phyloP scores from a whole-genome alignment of 2,329 filamentous ascomycete genomes.

The Neofusicoccum laricinum region DNA sequence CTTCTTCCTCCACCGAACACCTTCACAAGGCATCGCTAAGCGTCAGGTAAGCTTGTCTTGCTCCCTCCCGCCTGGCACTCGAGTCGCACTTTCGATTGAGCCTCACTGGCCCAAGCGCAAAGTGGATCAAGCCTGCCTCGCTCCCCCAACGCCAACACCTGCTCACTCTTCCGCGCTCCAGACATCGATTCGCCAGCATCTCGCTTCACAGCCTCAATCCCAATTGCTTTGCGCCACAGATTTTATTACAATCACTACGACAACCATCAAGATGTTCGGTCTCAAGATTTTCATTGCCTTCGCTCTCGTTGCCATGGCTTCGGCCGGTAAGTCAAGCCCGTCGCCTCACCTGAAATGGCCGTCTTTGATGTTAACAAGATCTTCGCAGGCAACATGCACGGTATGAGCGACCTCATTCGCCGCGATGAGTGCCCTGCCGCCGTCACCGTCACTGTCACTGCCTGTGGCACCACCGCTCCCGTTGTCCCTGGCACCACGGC shows the following conservation, averaged over 20 bases:
- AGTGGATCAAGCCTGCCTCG: no score
- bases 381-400: not conserved
- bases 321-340: not conserved
- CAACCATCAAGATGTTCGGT: constrained; percentile 11
- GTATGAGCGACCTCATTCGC: constrained; percentile 6
- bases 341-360: not conserved
- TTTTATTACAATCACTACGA: constrained; percentile 1
- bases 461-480: not conserved
- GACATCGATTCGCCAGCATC: constrained; percentile 1
- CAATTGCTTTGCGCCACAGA: constrained; percentile 3
- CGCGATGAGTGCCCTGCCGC: constrained; percentile 4
- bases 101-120: not conserved
- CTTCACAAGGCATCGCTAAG: constrained; percentile 10
- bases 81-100: not conserved
- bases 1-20: constrained; percentile 4
- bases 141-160: not conserved
- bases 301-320: constrained; percentile 4
- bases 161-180: constrained; percentile 1
- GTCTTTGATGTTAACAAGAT: not conserved
- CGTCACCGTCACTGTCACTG: constrained; percentile 2
- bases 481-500: not conserved
- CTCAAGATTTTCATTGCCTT: not conserved
- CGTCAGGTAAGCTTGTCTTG: not conserved
- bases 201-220: not conserved
- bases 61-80: not conserved